Base-by-base conservation (phyloP, 768 basidiomycete species). In the Kwoniella botswanensis region DNA sequence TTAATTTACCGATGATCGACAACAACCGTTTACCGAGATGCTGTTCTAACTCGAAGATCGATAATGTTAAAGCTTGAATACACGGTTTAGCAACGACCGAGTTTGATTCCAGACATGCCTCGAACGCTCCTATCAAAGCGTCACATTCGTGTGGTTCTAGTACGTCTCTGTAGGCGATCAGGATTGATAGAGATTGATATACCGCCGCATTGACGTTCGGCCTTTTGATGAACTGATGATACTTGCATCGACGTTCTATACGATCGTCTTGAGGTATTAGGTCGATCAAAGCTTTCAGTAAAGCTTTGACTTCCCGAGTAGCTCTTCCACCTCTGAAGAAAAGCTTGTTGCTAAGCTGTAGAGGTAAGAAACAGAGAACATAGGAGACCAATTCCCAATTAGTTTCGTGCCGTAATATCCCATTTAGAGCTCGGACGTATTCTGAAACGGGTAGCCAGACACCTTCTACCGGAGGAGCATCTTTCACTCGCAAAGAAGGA, bases 361-460 rank as follows among this genome's bases (percentile, higher is more conserved):
- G 87, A 1, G 97, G 95, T 0, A 99, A 87, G 84, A 96, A 92
- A 78, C 92, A 93, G 4, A 99, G 86, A 4, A 94, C 86, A 78
- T 97, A 98, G 2, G 94, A 93, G 12, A 97, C 86, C 52, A 98
- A 86, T 69, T 98, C 97, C 95, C 96, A 98, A 71, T 90, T 92
- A 57, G 86, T 88, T 76, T 94, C 94, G 53, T 86, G 86, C 68
- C 90, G 88, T 52, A 98, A 83, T 71, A 97, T 87, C 2, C 85
- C 85, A 63, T 89, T 84, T 57, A 98, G 76, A 15, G 86, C 86
- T 11, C 78, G 76, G 5, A 98, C 86, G 79, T 96, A 94, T 57
- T 86, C 81, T 4, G 94, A 94, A 5, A 93, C 86, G 0, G 90
- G 91, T 2, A 99, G 85, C 69, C 85, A 86, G 21, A 85, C 78